These are phyloP conservation scores for Inosperma sp. DNA, from an alignment of 768 basidiomycete species.

Conservation along the genomic window DNA sequence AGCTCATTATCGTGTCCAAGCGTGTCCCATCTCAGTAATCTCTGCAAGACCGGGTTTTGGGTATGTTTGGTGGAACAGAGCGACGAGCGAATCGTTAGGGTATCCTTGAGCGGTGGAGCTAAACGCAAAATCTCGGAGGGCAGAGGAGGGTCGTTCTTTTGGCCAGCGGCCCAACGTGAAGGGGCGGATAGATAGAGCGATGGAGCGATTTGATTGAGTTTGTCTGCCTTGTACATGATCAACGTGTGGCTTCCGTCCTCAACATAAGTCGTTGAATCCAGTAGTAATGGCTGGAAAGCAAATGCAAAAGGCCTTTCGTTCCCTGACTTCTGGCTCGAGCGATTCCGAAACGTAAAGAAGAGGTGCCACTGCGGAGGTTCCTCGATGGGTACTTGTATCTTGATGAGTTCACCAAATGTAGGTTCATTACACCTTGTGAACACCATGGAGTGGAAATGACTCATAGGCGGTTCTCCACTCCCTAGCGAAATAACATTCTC, in stretches of 20 bases:
- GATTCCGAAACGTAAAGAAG: constrained; percentile 91
- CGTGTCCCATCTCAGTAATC: constrained; percentile 77
- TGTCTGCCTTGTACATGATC: constrained; percentile 81
- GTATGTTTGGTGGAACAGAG: constrained; percentile 91
- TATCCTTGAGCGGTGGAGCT: constrained; percentile 71
- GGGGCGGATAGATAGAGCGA: constrained; percentile 72
- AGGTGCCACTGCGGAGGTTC: constrained; percentile 79
- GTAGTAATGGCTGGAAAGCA: constrained; percentile 84
- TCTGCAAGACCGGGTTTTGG: constrained; percentile 80
- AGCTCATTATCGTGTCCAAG: constrained; percentile 52
- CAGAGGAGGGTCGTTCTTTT: constrained; percentile 55
- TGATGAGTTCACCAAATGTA: constrained; percentile 90
- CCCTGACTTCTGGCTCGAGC: constrained; percentile 41
- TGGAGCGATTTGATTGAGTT: constrained; percentile 53
- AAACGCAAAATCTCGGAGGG: constrained; percentile 58
- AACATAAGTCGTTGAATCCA: constrained; percentile 69
- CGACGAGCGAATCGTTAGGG: constrained; percentile 77
- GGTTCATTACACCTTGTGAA: constrained; percentile 85
- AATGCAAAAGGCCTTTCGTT: constrained; percentile 85
- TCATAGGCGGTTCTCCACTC: constrained; percentile 75
- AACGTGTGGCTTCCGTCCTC: constrained; percentile 87
- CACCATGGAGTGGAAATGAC: constrained; percentile 86
- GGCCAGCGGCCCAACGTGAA: constrained; percentile 51
- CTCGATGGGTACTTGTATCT: constrained; percentile 68
- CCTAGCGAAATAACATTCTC: constrained; percentile 77